Evolutionary conservation across 2,329 filamentous ascomycete species (phyloP).

Genomic region (Gaeumannomyces sp.): DNA sequence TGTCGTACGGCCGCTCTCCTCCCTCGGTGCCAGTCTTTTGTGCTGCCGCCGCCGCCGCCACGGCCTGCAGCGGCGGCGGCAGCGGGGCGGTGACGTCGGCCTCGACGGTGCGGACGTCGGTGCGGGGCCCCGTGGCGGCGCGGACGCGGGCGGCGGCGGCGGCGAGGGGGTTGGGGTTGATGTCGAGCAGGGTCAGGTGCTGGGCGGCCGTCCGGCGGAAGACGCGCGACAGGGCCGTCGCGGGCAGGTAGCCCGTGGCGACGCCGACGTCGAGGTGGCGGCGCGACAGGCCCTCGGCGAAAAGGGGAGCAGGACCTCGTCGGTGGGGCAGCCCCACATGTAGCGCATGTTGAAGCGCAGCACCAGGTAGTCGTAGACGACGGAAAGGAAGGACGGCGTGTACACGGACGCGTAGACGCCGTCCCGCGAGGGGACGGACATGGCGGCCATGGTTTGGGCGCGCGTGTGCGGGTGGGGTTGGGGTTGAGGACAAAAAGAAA

Average conservation of each 20-base stretch:
- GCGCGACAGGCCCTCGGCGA: slow-evolving; percentile 26
- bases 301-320: slow-evolving; percentile 27
- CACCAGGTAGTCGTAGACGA: slow-evolving; percentile 27
- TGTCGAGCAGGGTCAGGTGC: slow-evolving; percentile 30
- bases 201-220: slow-evolving; percentile 16
- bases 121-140: slow-evolving; percentile 13
- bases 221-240: slow-evolving; percentile 19
- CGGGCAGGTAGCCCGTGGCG: slow-evolving; percentile 33
- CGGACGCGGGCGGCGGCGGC: slow-evolving; percentile 23
- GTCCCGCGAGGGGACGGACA: neutral
- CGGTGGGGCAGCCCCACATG: slow-evolving; percentile 30
- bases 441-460: neutral
- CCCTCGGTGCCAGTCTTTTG: slow-evolving; percentile 23
- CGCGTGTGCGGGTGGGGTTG: neutral
- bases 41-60: neutral
- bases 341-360: slow-evolving; percentile 28
- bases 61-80: neutral
- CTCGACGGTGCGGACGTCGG: slow-evolving; percentile 18
- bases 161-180: slow-evolving; percentile 27
- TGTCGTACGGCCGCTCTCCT: slow-evolving; percentile 28
- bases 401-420: slow-evolving; percentile 13
- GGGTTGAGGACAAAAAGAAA: neutral
- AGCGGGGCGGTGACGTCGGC: slow-evolving; percentile 27
- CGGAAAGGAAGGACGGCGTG: slow-evolving; percentile 13
- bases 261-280: slow-evolving; percentile 34